Conservation (phyloP, 352 stramenopile genomes). For the Globisporangium abappressorium region DNA sequence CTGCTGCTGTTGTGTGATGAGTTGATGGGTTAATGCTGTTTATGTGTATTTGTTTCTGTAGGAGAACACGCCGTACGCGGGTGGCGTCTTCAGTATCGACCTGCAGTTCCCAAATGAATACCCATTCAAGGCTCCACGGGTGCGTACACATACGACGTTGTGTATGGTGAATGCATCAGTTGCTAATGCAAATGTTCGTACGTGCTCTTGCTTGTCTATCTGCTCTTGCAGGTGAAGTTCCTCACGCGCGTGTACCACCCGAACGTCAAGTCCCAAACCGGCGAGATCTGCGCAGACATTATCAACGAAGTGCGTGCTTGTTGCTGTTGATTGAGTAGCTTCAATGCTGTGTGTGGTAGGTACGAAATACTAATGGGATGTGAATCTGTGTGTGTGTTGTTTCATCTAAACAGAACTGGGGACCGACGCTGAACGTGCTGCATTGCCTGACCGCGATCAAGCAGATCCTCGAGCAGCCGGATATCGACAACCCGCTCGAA, state of each 20-base stretch:
- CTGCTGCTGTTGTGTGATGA: not conserved
- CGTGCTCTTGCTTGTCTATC: not conserved
- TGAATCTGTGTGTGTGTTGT: constrained; percentile 10
- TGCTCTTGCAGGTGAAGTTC: constrained; percentile 79
- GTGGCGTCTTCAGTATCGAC: constrained; percentile 93
- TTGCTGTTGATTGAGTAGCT: not conserved
- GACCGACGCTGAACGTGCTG: constrained; percentile 93
- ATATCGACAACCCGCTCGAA: constrained; percentile 96
- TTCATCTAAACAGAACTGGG: constrained; percentile 83
- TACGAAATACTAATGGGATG: constrained; percentile 1
- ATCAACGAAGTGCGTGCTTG: constrained; percentile 74
- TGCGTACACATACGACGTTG: constrained; percentile 15
- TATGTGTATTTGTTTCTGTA: constrained; percentile 21
- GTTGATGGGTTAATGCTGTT: not conserved
- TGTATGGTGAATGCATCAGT: not conserved
- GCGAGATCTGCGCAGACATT: constrained; percentile 96
- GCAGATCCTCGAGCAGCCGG: constrained; percentile 93
- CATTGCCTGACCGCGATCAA: constrained; percentile 92
- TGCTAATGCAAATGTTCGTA: not conserved
- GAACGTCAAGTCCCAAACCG: constrained; percentile 94
- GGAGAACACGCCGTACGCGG: constrained; percentile 85
- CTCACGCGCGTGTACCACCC: constrained; percentile 96
- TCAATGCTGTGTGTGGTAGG: not conserved
- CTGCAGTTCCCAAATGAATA: constrained; percentile 96
- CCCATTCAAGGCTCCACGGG: constrained; percentile 92